phyloP scores from a whole-genome alignment of 2,329 filamentous ascomycete genomes.

The Dendrostoma leiphaemia region DNA sequence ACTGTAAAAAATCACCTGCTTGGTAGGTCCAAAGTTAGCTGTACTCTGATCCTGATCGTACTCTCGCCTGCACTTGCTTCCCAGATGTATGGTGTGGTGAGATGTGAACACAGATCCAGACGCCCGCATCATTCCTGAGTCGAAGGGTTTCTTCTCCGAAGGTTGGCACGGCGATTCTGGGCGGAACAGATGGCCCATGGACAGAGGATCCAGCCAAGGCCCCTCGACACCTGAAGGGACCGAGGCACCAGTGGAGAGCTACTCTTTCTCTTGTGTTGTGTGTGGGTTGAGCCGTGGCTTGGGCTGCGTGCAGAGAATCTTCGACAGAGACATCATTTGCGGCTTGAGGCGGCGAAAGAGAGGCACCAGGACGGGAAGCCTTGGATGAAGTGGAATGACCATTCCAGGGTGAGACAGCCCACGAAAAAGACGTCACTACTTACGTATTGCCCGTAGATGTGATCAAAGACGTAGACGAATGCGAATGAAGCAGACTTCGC shows the following conservation, averaged over 20 bases:
- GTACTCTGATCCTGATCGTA: slow-evolving; percentile 22
- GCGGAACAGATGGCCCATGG: background rate
- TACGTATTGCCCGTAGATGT: background rate
- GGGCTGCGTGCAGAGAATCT: background rate
- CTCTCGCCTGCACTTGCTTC: slow-evolving; percentile 2
- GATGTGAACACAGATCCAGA: background rate
- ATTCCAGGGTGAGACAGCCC: background rate
- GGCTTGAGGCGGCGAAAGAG: no score
- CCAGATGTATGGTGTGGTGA: background rate
- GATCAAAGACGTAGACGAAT: slow-evolving; percentile 1
- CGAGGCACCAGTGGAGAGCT: background rate
- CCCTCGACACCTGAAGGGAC: background rate
- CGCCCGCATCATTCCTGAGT: background rate
- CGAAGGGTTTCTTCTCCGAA: no score
- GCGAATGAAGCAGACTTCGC: background rate
- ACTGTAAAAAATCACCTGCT: slow-evolving; percentile 35
- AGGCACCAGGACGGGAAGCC: no score
- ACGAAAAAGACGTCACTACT: background rate
- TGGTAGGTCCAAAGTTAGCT: slow-evolving; percentile 31
- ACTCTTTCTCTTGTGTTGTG: background rate
- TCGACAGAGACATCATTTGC: background rate
- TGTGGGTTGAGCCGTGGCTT: background rate
- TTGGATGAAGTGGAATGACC: background rate
- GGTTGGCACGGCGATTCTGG: background rate
- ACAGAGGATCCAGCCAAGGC: no score